Percentiles rank a stretch among this genome's conserved stretches.
Conservation (phyloP, 1,284 basidiomycete genomes). For the Fomitopsis palustris region DNA sequence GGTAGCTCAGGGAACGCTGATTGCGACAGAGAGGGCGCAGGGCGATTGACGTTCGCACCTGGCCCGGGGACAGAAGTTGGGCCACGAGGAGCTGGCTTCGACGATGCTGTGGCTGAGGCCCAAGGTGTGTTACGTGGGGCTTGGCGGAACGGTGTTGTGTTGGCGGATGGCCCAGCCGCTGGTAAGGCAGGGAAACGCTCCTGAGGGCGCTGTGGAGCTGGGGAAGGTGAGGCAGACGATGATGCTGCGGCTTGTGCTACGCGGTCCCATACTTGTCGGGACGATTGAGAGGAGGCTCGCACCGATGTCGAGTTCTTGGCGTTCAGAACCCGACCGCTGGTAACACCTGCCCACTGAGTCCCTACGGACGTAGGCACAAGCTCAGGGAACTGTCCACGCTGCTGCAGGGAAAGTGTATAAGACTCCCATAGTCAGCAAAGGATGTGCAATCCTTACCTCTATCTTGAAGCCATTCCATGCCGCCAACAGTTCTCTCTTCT, state of each 20-base stretch:
- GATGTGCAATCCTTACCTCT: conserved; percentile 51
- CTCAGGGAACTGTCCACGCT: conserved; percentile 82
- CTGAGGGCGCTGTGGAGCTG: conserved; percentile 21
- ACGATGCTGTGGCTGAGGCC: conserved; percentile 31
- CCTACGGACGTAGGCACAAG: conserved; percentile 60
- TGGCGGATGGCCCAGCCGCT: conserved; percentile 25
- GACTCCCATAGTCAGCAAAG: not conserved
- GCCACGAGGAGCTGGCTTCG: conserved; percentile 7
- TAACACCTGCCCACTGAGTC: conserved; percentile 71
- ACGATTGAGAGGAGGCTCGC: conserved; percentile 52
- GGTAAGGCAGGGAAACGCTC: conserved; percentile 48
- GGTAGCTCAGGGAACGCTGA: conserved; percentile 74
- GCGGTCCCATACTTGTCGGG: conserved; percentile 77
- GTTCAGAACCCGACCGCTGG: conserved; percentile 78
- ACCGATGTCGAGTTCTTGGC: conserved; percentile 74
- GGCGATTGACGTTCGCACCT: conserved; percentile 26
- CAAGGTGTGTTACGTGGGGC: conserved; percentile 55
- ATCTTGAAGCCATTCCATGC: conserved; percentile 85
- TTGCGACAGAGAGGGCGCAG: conserved; percentile 46
- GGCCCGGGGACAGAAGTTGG: conserved; percentile 28
- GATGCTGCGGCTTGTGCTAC: conserved; percentile 82
- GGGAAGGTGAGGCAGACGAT: conserved; percentile 35
- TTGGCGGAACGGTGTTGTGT: conserved; percentile 38
- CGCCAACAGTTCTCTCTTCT: conserved; percentile 69
- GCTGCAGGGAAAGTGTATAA: conserved; percentile 38